Base-by-base conservation (phyloP, 768 basidiomycete genomes). In the Suillus lakei region DNA sequence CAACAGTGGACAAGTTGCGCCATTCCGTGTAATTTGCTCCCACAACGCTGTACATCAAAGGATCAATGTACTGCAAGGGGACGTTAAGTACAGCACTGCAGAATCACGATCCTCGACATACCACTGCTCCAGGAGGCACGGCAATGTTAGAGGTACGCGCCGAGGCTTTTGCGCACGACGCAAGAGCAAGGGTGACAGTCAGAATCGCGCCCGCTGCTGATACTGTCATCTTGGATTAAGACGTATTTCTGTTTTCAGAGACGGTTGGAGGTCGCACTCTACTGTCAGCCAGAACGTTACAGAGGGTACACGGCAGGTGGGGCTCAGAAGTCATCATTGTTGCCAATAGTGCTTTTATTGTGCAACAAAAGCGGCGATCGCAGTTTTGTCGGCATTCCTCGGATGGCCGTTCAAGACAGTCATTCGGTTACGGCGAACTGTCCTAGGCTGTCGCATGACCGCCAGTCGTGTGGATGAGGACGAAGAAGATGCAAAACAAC, bases 31-130 rank as follows among this genome's bases (percentile, higher is more conserved):
- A 76, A 79, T 78, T 81, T 18, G 79, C 68, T 7, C 83, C 83
- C 9, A 89, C 71, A 12, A 88, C 88, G 18, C 83, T 82, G 66
- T 86, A 86, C 3, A 81, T 77, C 9, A 73, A 79, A 32, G 86
- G 85, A 64, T 86, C 78, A 44, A 88, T 71, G 56, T 84, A 77
- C 88, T 90, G 64, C 5, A 5, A 38, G 1, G 65, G 34, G 0
- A 44, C 18, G 10, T 9, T 28, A 12, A 46, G 53, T 53, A 30
- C 36, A 50, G 26, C 39, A n/a, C 18, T 12, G 38, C 26, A 18
- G 3, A 9, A 51, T 15, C 8, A 32, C 34, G 15, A 44, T 54
- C 32, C n/a, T 10, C 12, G 38, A 61, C 66, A 15, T 53, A 76
- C 72, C 62, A 69, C 72, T 34, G 67, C 65, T 50, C 64, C 72